These are phyloP conservation scores for Tephrocybe sp. DNA, from an alignment of 768 basidiomycete species.

Conservation along the genomic window DNA sequence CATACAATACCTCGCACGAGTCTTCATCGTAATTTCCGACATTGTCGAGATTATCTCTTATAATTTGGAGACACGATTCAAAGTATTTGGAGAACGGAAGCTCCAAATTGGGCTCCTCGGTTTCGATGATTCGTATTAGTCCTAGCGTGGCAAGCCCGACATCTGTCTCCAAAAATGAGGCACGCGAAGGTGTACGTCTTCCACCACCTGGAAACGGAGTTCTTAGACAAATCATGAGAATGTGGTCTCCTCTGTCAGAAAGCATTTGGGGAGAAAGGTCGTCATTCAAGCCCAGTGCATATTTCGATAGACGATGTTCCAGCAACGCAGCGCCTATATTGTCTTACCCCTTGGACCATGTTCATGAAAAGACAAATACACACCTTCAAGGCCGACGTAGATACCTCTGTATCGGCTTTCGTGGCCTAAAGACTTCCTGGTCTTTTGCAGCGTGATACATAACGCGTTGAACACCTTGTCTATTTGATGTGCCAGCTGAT, in stretches of 20 bases:
- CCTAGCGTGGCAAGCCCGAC: slow-evolving; percentile 36
- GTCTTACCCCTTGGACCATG: background rate
- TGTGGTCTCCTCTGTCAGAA: background rate
- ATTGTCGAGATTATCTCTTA: slow-evolving; percentile 21
- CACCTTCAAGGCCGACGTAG: slow-evolving; percentile 17
- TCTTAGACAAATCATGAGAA: slow-evolving; percentile 4
- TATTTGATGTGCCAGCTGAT: slow-evolving; percentile 8
- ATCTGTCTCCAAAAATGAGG: slow-evolving; percentile 39
- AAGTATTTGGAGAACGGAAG: background rate
- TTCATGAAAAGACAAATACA: background rate
- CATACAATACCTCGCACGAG: slow-evolving; percentile 57
- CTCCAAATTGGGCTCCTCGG: background rate
- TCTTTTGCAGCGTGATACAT: background rate
- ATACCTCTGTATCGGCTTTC: slow-evolving; percentile 4
- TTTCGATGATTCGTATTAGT: slow-evolving; percentile 26
- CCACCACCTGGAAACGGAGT: background rate
- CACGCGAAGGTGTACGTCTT: slow-evolving; percentile 14
- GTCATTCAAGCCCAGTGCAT: background rate
- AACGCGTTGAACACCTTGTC: slow-evolving; percentile 5
- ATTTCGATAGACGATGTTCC: slow-evolving; percentile 3
- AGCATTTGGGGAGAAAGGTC: background rate
- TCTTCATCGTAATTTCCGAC: slow-evolving; percentile 22
- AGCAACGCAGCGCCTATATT: slow-evolving; percentile 9
- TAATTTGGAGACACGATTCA: slow-evolving; percentile 18
- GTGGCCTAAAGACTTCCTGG: background rate